A percentile compares a stretch with the other conserved stretches of the same genome.
Evolutionary conservation across 768 basidiomycete species (phyloP).

Genomic region (Amanita inopinata): DNA sequence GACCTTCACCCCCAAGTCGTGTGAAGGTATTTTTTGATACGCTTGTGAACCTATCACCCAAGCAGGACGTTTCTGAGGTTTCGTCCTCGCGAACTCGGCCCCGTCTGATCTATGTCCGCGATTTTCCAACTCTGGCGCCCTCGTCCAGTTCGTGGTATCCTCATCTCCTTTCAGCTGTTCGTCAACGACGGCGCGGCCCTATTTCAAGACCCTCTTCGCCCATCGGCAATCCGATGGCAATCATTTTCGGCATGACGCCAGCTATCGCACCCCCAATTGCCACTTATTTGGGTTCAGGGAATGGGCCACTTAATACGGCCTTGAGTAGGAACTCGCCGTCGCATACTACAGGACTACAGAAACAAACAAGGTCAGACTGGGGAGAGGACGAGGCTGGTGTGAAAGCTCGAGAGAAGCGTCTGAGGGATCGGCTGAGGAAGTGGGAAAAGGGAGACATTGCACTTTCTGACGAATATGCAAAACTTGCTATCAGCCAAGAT

Average conservation of each 20-base stretch:
- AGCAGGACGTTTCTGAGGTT: conserved; percentile 15
- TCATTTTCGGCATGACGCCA: conserved; percentile 84
- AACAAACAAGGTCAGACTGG: conserved; percentile 41
- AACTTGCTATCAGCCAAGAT: conserved; percentile 31
- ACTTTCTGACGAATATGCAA: conserved; percentile 57
- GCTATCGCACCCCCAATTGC: conserved; percentile 45
- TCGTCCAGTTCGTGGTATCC: conserved; percentile 76
- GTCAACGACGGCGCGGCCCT: conserved; percentile 59
- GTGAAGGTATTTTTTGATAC: conserved; percentile 69
- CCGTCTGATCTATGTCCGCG: conserved; percentile 77
- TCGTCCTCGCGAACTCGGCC: conserved; percentile 33
- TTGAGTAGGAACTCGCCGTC: conserved; percentile 30
- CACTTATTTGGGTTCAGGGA: conserved; percentile 19
- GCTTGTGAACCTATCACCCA: conserved; percentile 53
- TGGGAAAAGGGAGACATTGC: conserved; percentile 62
- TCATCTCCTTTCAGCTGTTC: conserved; percentile 68
- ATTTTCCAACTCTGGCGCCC: conserved; percentile 66
- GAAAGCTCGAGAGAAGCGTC: conserved; percentile 59
- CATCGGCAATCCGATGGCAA: conserved; percentile 61
- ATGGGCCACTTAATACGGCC: conserved; percentile 33
- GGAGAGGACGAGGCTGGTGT: conserved; percentile 59
- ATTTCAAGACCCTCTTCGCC: conserved; percentile 51
- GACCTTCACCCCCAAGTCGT: conserved; percentile 40
- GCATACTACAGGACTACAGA: conserved; percentile 22
- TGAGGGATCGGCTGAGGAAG: conserved; percentile 57